Conservation (phyloP, 768 basidiomycete species). For the Boletus sensibilis region DNA sequence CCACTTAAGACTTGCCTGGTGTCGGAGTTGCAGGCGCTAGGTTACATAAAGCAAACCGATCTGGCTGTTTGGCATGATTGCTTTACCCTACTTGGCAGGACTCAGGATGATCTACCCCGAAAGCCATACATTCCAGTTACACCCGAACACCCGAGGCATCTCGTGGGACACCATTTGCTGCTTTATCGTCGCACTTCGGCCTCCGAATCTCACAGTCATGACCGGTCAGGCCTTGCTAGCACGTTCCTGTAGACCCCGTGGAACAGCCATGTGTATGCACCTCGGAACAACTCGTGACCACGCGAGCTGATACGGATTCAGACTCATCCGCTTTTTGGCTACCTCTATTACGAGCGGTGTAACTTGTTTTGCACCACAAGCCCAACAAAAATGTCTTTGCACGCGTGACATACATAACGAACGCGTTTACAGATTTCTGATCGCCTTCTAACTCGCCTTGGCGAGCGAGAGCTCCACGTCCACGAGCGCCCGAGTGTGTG, state of each 20-base stretch:
- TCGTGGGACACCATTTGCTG: constrained; percentile 14
- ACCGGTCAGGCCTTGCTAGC: neutral
- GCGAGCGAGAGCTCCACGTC: constrained; percentile 57
- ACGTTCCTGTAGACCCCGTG: neutral
- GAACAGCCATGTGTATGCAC: neutral
- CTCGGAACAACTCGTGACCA: constrained; percentile 4
- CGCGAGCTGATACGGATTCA: neutral
- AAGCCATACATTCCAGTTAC: neutral
- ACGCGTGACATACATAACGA: neutral
- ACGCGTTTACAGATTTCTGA: neutral
- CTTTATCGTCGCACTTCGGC: constrained; percentile 6
- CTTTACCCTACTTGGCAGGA: neutral
- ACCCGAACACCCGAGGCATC: constrained; percentile 12
- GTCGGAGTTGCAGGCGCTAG: constrained; percentile 8
- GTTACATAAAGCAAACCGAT: constrained; percentile 28
- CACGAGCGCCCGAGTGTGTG: constrained; percentile 68
- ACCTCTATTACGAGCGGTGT: neutral
- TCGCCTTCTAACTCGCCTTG: constrained; percentile 27
- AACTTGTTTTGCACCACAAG: neutral
- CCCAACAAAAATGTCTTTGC: too few relatives aligned
- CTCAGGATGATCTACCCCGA: neutral
- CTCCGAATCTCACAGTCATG: constrained; percentile 16
- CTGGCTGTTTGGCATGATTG: neutral
- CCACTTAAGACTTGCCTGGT: constrained; percentile 1
- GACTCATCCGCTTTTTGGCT: neutral